A percentile compares a stretch with the other conserved stretches of the same genome.
These are phyloP conservation scores for Pascua sp. DNA, from an alignment of 1,284 basidiomycete genomes.

Conservation along the genomic window DNA sequence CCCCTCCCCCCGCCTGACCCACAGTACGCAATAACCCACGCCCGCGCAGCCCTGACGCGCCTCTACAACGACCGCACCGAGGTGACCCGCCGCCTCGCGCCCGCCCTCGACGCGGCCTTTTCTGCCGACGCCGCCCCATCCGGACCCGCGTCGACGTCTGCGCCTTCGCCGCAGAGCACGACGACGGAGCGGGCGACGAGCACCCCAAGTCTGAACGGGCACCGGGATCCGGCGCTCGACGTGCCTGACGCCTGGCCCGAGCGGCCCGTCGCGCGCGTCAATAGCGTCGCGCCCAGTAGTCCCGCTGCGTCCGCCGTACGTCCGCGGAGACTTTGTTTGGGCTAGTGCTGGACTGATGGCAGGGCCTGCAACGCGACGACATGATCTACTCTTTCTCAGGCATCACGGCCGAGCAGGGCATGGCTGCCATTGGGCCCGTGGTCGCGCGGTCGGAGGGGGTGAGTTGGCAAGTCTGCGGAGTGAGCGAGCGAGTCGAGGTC, in stretches of 20 bases:
- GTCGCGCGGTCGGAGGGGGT: slow-evolving; percentile 72
- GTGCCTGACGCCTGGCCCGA: slow-evolving; percentile 28
- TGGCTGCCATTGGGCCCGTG: slow-evolving; percentile 67
- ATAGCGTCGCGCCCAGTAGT: slow-evolving; percentile 69
- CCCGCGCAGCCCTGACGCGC: slow-evolving; percentile 48
- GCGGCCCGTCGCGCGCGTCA: slow-evolving; percentile 65
- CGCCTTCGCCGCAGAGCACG: background rate
- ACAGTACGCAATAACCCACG: slow-evolving; percentile 67
- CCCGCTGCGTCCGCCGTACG: slow-evolving; percentile 74
- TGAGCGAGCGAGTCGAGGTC: too few relatives aligned
- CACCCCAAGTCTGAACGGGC: slow-evolving; percentile 6
- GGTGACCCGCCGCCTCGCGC: slow-evolving; percentile 64
- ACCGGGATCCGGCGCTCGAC: background rate
- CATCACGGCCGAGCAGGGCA: slow-evolving; percentile 53
- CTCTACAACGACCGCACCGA: slow-evolving; percentile 70
- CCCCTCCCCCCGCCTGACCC: background rate
- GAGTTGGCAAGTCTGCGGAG: slow-evolving; percentile 32
- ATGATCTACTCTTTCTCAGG: slow-evolving; percentile 68
- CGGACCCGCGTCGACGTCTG: background rate
- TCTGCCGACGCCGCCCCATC: background rate
- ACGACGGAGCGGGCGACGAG: slow-evolving; percentile 4
- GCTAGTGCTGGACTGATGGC: slow-evolving; percentile 11
- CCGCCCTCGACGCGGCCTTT: slow-evolving; percentile 62
- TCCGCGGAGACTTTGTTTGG: slow-evolving; percentile 38
- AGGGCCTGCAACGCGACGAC: slow-evolving; percentile 71